These are phyloP conservation scores for Termitomyces sp. DNA, from an alignment of 768 basidiomycete genomes.

Conservation along the genomic window DNA sequence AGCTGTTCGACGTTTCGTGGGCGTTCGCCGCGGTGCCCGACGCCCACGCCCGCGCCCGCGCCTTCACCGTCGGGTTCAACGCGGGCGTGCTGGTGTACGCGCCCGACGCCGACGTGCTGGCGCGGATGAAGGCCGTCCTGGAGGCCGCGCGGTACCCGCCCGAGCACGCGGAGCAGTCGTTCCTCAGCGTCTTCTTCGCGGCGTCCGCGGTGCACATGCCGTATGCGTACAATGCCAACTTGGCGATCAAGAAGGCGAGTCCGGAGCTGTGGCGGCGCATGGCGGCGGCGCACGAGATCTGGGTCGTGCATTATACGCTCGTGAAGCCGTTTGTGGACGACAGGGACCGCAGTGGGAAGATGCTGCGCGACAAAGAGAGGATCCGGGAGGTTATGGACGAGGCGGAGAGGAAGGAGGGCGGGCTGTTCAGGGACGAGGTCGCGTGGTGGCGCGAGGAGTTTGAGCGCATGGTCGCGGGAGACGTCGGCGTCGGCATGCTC, in stretches of 20 bases:
- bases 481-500: constrained; percentile 1
- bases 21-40: constrained; percentile 36
- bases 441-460: constrained; percentile 27
- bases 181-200: constrained; percentile 34
- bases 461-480: constrained; percentile 17
- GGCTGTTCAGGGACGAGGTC: constrained; percentile 26
- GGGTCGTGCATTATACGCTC: constrained; percentile 33
- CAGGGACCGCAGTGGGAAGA: not conserved
- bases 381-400: constrained; percentile 16
- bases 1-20: constrained; percentile 37
- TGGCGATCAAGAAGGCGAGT: constrained; percentile 29
- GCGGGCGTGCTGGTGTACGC: constrained; percentile 32
- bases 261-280: constrained; percentile 27
- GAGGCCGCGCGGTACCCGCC: constrained; percentile 23
- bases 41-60: constrained; percentile 23
- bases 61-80: constrained; percentile 32
- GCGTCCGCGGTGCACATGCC: constrained; percentile 28
- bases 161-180: constrained; percentile 32
- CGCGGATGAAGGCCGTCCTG: constrained; percentile 22
- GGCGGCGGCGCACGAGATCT: constrained; percentile 17
- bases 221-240: constrained; percentile 35
- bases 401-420: constrained; percentile 14
- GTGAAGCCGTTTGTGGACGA: constrained; percentile 19
- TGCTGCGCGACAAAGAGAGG: constrained; percentile 17
- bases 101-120: constrained; percentile 22